These are phyloP conservation scores for Bipolaris bicolor DNA, from an alignment of 2,329 filamentous ascomycete genomes.

Conservation along the genomic window DNA sequence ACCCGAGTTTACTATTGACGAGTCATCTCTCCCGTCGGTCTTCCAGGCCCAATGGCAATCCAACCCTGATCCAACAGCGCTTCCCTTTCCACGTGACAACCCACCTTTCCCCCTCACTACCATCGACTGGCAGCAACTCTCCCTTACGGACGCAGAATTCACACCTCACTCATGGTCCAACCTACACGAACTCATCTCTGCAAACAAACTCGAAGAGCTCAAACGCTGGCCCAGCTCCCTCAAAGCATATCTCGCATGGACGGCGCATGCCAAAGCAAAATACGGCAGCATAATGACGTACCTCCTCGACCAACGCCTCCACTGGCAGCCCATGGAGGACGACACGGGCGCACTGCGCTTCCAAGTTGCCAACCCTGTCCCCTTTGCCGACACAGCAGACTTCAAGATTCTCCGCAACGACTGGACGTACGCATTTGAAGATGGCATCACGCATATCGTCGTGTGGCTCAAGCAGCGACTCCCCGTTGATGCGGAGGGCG, in stretches of 20 bases:
- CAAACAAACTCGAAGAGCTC: constrained; percentile 61
- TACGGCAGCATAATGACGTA: constrained; percentile 64
- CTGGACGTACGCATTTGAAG: constrained; percentile 66
- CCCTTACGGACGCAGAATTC: constrained; percentile 40
- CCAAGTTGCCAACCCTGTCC: constrained; percentile 53
- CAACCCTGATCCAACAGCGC: constrained; percentile 41
- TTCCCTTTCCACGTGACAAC: constrained; percentile 43
- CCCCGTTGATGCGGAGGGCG: constrained; percentile 40
- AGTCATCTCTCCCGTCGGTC: constrained; percentile 34
- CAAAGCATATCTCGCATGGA: constrained; percentile 66
- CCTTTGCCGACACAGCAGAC: constrained; percentile 62
- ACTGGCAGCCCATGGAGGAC: constrained; percentile 52
- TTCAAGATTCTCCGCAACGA: constrained; percentile 66
- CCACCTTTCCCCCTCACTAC: constrained; percentile 46
- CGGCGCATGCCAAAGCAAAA: constrained; percentile 57
- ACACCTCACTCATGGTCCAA: constrained; percentile 46
- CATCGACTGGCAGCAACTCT: constrained; percentile 44
- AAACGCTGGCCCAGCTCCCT: constrained; percentile 66
- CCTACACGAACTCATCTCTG: constrained; percentile 44
- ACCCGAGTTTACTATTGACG: constrained; percentile 21
- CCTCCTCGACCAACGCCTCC: constrained; percentile 61
- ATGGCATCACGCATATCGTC: constrained; percentile 61
- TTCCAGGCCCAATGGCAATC: constrained; percentile 40
- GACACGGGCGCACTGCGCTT: constrained; percentile 42
- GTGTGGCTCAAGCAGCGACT: constrained; percentile 59